phyloP scores from a whole-genome alignment of 1,139 yeast genomes.

The Groenewaldozyma sp. region DNA sequence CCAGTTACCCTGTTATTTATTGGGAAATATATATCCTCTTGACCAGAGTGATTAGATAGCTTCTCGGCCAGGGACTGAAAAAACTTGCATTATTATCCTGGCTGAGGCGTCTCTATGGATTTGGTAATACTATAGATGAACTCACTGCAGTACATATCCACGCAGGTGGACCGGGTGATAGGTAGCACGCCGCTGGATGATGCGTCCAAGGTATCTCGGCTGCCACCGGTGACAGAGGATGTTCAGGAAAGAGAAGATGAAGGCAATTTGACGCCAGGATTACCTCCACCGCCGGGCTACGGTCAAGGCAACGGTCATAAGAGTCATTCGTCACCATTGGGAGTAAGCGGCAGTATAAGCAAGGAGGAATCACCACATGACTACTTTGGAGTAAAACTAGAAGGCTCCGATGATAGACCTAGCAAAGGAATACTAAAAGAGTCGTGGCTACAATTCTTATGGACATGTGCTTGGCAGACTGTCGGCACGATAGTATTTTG shows the following conservation, averaged over 20 bases:
- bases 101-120: no score
- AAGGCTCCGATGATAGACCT: neutral
- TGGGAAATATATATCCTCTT: no score
- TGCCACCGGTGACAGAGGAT: slow-evolving; percentile 3
- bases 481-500: no score
- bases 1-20: no score
- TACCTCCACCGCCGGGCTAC: no score
- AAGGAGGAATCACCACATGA: neutral
- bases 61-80: no score
- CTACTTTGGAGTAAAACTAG: neutral
- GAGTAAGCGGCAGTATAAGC: neutral
- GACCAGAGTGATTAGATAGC: no score
- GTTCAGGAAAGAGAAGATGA: slow-evolving; percentile 3
- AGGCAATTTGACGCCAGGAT: neutral
- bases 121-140: no score
- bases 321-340: neutral
- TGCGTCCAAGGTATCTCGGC: neutral
- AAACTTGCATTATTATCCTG: no score
- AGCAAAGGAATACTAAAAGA: neutral
- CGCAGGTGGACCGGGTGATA: slow-evolving; percentile 25
- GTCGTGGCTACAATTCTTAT: neutral
- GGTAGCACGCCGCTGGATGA: slow-evolving; percentile 16
- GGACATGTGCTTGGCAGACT: neutral
- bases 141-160: slow-evolving; percentile 27
- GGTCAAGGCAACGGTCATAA: neutral